Evolutionary conservation across 208 protist species (phyloP).

Genomic region (Trypanosoma cruzi): DNA sequence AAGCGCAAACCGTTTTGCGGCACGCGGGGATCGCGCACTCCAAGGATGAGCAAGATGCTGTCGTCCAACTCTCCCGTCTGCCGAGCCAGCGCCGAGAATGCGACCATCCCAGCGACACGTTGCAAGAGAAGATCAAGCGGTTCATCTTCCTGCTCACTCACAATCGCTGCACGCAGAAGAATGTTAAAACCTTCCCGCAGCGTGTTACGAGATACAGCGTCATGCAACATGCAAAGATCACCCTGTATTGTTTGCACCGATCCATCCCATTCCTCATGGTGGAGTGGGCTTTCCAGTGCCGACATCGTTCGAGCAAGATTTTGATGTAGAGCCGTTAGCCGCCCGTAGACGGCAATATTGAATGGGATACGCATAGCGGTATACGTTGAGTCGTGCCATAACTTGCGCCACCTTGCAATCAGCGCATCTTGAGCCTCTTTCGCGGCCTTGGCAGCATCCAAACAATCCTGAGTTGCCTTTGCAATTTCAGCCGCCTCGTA

Average conservation of each 20-base stretch:
- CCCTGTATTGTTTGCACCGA: conserved; percentile 42
- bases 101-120: conserved; percentile 45
- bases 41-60: neutral
- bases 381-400: conserved; percentile 27
- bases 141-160: conserved; percentile 35
- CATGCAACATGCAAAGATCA: conserved; percentile 55
- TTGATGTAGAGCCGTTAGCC: conserved; percentile 41
- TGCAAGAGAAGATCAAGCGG: conserved; percentile 47
- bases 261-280: conserved; percentile 52
- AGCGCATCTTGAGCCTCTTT: conserved; percentile 10
- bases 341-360: conserved; percentile 62
- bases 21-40: conserved; percentile 1
- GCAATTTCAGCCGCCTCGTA: conserved; percentile 53
- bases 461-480: conserved; percentile 22
- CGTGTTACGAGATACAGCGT: conserved; percentile 43
- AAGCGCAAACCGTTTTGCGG: neutral
- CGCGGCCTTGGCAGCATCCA: neutral
- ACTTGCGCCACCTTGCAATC: conserved; percentile 18
- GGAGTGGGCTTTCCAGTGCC: conserved; percentile 22
- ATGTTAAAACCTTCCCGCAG: conserved; percentile 55
- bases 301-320: conserved; percentile 47
- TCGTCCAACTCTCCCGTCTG: conserved; percentile 19
- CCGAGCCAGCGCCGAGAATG: conserved; percentile 21
- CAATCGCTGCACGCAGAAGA: conserved; percentile 68
- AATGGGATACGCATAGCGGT: conserved; percentile 47